Evolutionary conservation across 2,329 filamentous ascomycete genomes (phyloP), one percentile per base, ranked within the genome.

Genomic region (Trichoderma cornu-damae): DNA sequence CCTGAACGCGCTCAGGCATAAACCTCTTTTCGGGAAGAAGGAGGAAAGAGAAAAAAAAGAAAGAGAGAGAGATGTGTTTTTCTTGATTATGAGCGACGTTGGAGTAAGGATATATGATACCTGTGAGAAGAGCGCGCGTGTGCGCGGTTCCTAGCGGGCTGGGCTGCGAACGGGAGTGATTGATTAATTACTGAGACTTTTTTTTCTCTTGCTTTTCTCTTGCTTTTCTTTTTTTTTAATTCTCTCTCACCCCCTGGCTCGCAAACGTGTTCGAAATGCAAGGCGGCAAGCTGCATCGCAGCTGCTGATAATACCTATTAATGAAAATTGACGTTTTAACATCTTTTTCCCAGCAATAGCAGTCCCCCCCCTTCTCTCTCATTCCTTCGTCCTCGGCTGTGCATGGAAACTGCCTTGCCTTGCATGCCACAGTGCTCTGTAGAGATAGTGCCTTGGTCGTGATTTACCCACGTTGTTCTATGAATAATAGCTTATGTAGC

Each of bases 1-100:
- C 61, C 60, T 18, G 67, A 69, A 50, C 65, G 63, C 57, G 61
- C 61, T 6, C 61, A 61, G 59, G 64, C 56, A 50, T 66, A 59
- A 59, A 14, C 2, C 18, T 4, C 16, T 11, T 24, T 14, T 12
- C 8, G 6, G 20, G 42, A 34, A 34, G 28, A 18, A 28, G 9
- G 11, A 18, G n/a, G n/a, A n/a, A n/a, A n/a, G n/a, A n/a, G n/a
- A n/a, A n/a, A n/a, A n/a, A n/a, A n/a, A n/a, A n/a, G n/a, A n/a
- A n/a, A n/a, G n/a, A n/a, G n/a, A n/a, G n/a, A n/a, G n/a, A 6
- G 6, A 6, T 30, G 5, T 30, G 28, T 30, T 42, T 24, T 32
- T 48, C 48, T 37, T 58, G 48, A 30, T 57, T 42, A 50, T 51
- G 53, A 57, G 38, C 54, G 54, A 42, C 28, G 35, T 43, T 35